Evolutionary conservation across 768 basidiomycete species (phyloP).

Genomic region (Naganishia vaughanmartiniae): DNA sequence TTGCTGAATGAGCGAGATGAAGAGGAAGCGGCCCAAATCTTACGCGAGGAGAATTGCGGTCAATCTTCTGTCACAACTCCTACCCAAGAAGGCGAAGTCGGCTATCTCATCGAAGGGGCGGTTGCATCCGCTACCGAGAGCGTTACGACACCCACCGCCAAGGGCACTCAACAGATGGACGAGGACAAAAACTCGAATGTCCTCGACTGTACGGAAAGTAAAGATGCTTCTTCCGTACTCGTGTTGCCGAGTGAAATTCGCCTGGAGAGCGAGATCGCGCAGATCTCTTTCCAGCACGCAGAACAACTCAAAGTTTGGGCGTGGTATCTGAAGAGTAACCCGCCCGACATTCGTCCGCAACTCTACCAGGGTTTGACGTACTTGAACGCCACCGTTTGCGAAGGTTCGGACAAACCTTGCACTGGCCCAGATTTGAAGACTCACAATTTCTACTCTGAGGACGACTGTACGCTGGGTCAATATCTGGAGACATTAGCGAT

Average conservation of each 20-base stretch:
- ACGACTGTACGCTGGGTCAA: slow-evolving; percentile 87
- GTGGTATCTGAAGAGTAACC: slow-evolving; percentile 85
- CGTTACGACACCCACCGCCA: slow-evolving; percentile 14
- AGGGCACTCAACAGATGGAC: not conserved
- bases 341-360: slow-evolving; percentile 81
- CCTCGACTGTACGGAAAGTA: not conserved
- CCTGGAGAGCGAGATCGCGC: slow-evolving; percentile 68
- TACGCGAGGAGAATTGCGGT: slow-evolving; percentile 67
- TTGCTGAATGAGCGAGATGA: slow-evolving; percentile 81
- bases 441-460: slow-evolving; percentile 86
- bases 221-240: not conserved
- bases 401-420: slow-evolving; percentile 71
- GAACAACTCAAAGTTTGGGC: slow-evolving; percentile 90
- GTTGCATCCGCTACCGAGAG: no score
- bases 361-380: slow-evolving; percentile 87
- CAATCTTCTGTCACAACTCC: not conserved
- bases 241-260: slow-evolving; percentile 60
- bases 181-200: not conserved
- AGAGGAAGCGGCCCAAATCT: slow-evolving; percentile 58
- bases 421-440: slow-evolving; percentile 63
- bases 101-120: not conserved
- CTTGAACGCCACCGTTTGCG: slow-evolving; percentile 75
- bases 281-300: slow-evolving; percentile 74
- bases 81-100: not conserved
- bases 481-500: slow-evolving; percentile 74